Conservation (phyloP, 2,329 filamentous ascomycete species). For the Cladosporium sp. region DNA sequence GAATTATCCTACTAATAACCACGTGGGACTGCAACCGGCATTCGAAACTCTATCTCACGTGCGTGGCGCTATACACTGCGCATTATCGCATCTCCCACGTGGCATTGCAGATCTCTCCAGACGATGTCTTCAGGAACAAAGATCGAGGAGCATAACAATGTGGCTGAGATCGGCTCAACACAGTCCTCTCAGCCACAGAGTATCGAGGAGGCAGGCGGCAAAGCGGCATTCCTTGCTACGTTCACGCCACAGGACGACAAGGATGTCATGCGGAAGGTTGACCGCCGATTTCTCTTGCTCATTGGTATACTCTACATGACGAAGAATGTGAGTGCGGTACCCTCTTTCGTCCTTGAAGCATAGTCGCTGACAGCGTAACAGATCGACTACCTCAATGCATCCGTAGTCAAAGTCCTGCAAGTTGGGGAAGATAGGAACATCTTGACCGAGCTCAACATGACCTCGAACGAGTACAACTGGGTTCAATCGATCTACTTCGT, state of each 20-base stretch:
- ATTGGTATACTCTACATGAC: slow-evolving; percentile 48
- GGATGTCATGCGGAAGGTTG: slow-evolving; percentile 46
- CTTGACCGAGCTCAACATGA: slow-evolving; percentile 45
- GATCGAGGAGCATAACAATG: neutral
- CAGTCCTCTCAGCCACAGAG: slow-evolving; percentile 17
- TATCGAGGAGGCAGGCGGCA: slow-evolving; percentile 25
- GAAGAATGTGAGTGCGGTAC: slow-evolving; percentile 39
- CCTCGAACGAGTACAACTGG: slow-evolving; percentile 46
- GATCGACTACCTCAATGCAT: slow-evolving; percentile 47
- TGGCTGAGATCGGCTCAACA: neutral
- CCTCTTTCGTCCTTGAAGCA: neutral
- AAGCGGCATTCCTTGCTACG: slow-evolving; percentile 41
- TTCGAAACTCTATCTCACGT: neutral
- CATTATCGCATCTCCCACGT: neutral
- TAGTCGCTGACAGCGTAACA: neutral
- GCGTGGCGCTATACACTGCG: neutral
- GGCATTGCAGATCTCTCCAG: neutral
- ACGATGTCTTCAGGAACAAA: neutral
- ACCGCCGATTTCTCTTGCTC: slow-evolving; percentile 42
- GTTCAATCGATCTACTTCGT: slow-evolving; percentile 45
- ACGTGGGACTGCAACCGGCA: neutral
- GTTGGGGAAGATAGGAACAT: slow-evolving; percentile 44
- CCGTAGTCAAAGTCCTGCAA: slow-evolving; percentile 48
- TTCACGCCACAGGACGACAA: slow-evolving; percentile 45
- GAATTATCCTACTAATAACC: neutral